A percentile compares a stretch with the other conserved stretches of the same genome.
phyloP scores from a whole-genome alignment of 768 basidiomycete species.

The Chalciporus chontae region DNA sequence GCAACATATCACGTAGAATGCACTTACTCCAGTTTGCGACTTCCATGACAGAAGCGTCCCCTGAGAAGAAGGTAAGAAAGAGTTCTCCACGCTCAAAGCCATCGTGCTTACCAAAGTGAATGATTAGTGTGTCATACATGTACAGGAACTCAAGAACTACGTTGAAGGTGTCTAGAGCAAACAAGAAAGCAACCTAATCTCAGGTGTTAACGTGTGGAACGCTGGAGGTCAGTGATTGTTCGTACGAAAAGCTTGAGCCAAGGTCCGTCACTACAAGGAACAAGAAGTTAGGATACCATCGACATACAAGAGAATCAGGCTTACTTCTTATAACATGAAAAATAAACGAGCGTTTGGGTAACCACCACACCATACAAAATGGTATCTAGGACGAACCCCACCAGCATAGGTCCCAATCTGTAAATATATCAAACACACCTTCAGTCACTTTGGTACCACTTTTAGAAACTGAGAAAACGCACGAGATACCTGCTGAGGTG shows the following conservation, averaged over 20 bases:
- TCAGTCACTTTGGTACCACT: background rate
- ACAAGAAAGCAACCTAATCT: constrained; percentile 17
- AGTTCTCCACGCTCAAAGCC: background rate
- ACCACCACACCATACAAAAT: constrained; percentile 34
- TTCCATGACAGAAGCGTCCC: constrained; percentile 13
- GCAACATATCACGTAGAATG: background rate
- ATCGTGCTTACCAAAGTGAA: constrained; percentile 20
- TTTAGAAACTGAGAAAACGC: background rate
- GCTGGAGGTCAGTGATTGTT: background rate
- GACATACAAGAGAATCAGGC: background rate
- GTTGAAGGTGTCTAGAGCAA: constrained; percentile 24
- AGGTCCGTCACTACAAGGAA: constrained; percentile 10
- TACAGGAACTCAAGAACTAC: constrained; percentile 24
- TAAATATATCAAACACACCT: background rate
- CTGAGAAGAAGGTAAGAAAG: constrained; percentile 2
- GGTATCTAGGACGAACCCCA: constrained; percentile 34
- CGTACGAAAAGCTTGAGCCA: constrained; percentile 27
- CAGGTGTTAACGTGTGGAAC: background rate
- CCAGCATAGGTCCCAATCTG: constrained; percentile 35
- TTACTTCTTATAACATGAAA: constrained; percentile 26
- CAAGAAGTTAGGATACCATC: too few relatives aligned
- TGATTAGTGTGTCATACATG: constrained; percentile 24
- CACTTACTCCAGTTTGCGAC: constrained; percentile 22
- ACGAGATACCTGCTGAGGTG: constrained; percentile 23
- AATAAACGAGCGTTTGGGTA: constrained; percentile 33